Percentiles rank a stretch among this genome's conserved stretches.
Evolutionary conservation across 805 yeast genomes (phyloP).

Genomic region (Pichia membranifaciens): DNA sequence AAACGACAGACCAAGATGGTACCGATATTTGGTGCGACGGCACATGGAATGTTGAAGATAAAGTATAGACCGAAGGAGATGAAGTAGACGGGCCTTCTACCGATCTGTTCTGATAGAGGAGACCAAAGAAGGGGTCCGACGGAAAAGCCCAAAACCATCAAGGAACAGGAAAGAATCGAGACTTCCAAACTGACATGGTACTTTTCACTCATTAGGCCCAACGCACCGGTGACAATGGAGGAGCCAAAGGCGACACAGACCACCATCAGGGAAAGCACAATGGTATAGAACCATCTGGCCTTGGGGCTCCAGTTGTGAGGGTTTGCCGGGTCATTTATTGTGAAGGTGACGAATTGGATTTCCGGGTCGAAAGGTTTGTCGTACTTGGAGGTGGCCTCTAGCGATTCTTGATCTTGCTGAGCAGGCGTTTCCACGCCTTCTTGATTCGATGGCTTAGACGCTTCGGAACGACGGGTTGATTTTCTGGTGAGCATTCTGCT

Average conservation of each 20-base stretch:
- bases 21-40: slow-evolving; percentile 75
- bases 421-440: slow-evolving; percentile 8
- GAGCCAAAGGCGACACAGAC: slow-evolving; percentile 92
- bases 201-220: slow-evolving; percentile 58
- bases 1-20: slow-evolving; percentile 78
- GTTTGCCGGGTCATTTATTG: slow-evolving; percentile 75
- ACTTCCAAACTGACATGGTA: slow-evolving; percentile 73
- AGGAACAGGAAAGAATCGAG: slow-evolving; percentile 69
- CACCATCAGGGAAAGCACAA: slow-evolving; percentile 63
- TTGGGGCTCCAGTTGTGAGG: slow-evolving; percentile 76
- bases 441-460: slow-evolving; percentile 19
- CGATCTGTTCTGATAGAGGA: slow-evolving; percentile 79
- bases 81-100: slow-evolving; percentile 79
- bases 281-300: slow-evolving; percentile 60
- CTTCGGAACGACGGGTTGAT: slow-evolving; percentile 23
- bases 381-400: slow-evolving; percentile 4
- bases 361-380: slow-evolving; percentile 45
- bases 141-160: slow-evolving; percentile 86
- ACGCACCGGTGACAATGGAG: slow-evolving; percentile 83
- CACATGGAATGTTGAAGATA: slow-evolving; percentile 83
- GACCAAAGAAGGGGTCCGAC: slow-evolving; percentile 89
- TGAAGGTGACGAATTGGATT: slow-evolving; percentile 79
- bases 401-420: slow-evolving; percentile 19
- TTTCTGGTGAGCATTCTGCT: slow-evolving; percentile 17
- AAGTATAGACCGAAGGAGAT: slow-evolving; percentile 69